Conservation (phyloP, 345 rosid genomes). For the Eucalyptus pauciflora region DNA sequence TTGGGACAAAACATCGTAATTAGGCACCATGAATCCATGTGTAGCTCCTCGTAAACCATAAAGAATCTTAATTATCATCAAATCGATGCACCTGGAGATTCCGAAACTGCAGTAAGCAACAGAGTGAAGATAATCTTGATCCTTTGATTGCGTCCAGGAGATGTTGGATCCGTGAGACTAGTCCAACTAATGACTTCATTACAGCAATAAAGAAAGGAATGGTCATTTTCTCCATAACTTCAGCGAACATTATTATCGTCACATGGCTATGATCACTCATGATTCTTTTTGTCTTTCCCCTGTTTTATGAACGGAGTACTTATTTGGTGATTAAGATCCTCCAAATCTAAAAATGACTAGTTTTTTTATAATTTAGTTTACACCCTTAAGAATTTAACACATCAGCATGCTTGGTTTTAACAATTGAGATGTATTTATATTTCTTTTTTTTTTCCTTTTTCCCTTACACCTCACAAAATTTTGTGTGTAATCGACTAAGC, state of each 20-base stretch:
- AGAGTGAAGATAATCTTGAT: not conserved
- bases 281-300: not conserved
- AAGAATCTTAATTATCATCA: not conserved
- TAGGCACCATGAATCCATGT: not conserved
- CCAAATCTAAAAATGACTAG: not conserved
- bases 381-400: not conserved
- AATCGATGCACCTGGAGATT: not conserved
- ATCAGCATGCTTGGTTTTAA: not conserved
- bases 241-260: not conserved
- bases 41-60: not conserved
- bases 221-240: not conserved
- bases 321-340: not conserved
- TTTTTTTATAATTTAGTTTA: not conserved
- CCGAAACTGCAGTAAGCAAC: not conserved
- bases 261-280: not conserved
- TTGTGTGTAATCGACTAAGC: not conserved
- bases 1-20: not conserved
- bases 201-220: not conserved
- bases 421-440: not conserved
- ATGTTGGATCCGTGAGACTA: not conserved
- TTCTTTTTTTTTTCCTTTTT: not conserved
- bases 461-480: not conserved
- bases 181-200: not conserved
- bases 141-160: not conserved
- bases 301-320: not conserved